Base-by-base conservation (phyloP, 306 rosid genomes). In the Purshia tridentata region DNA sequence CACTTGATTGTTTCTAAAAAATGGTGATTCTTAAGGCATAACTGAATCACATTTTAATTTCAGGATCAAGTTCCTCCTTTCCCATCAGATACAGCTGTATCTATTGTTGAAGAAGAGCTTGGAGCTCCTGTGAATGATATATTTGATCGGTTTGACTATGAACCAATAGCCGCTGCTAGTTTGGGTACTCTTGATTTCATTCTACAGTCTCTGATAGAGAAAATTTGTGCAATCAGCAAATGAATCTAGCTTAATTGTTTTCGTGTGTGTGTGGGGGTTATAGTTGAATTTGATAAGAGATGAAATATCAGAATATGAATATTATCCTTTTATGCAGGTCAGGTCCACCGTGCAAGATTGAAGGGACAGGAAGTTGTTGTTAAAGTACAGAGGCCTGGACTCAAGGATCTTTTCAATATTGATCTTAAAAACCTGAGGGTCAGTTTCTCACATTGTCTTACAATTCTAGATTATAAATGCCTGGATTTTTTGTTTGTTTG, bases 11-110 rank as follows among this genome's bases (percentile, higher is more conserved):
- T 59, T 50, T 72, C 75, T 41, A 4, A 40, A 19, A 75, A 75
- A 76, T n/a, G 65, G 68, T 51, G 13, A 65, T 78, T 85, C 76
- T 67, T 65, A 16, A 35, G 15, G 58, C 60, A 63, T 57, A 22
- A n/a, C 29, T 50, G 65, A 50, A 77, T 63, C 55, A 64, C 48
- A 49, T 37, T 74, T 83, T 72, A 72, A 35, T 60, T 87, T 80
- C 83, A 94, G 99, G 99, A 94, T 87, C 99, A 94, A 91, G 99
- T 91, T 81, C 97, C 99, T 71, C 99, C 98, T 77, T 94, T 94
- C 78, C 93, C 99, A 53, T 94, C 99, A 5, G 91, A 91, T 72
- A 86, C 96, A 50, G 96, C 99, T 67, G 57, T 90, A 67, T 84
- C 88, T 22, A 91, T 88, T 62, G 83, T 94, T 47, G 90, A 91